Percentiles rank a stretch among this genome's conserved stretches.
Conservation (phyloP, 1,139 yeast genomes). For the Suhomyces wounanorum region DNA sequence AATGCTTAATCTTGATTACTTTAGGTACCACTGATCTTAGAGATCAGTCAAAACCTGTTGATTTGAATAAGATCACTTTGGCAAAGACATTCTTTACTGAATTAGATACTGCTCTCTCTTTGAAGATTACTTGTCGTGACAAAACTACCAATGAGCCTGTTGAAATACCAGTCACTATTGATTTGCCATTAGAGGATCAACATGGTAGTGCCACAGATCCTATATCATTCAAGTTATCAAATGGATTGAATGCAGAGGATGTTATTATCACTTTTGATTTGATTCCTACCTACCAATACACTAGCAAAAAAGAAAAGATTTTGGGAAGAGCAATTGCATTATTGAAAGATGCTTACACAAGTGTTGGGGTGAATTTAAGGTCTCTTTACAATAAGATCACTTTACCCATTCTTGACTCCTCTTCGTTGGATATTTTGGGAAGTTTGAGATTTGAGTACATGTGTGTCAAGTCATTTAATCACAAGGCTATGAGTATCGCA, state of each 20-base stretch:
- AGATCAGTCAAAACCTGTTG: conserved; percentile 59
- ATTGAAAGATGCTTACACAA: conserved; percentile 62
- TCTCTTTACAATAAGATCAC: conserved; percentile 69
- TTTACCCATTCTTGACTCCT: conserved; percentile 76
- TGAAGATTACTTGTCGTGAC: conserved; percentile 63
- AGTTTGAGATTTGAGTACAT: conserved; percentile 73
- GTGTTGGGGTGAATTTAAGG: conserved; percentile 69
- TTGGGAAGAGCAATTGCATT: conserved; percentile 88
- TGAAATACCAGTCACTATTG: conserved; percentile 71
- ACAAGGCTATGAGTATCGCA: conserved; percentile 66
- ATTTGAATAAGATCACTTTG: conserved; percentile 71
- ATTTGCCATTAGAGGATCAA: conserved; percentile 82
- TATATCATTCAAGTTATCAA: conserved; percentile 66
- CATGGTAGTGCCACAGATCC: conserved; percentile 82
- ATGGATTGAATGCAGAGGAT: conserved; percentile 51
- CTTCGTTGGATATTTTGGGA: conserved; percentile 76
- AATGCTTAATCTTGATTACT: conserved; percentile 72
- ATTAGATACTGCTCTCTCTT: conserved; percentile 83
- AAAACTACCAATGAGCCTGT: conserved; percentile 42
- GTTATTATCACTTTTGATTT: conserved; percentile 78
- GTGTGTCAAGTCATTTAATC: conserved; percentile 71
- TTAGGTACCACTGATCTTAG: conserved; percentile 86
- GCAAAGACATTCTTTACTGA: conserved; percentile 78
- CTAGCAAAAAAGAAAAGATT: conserved; percentile 42
- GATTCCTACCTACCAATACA: conserved; percentile 80